Conservation (phyloP, 1,139 yeast genomes). For the Hyphopichia buzzinii region DNA sequence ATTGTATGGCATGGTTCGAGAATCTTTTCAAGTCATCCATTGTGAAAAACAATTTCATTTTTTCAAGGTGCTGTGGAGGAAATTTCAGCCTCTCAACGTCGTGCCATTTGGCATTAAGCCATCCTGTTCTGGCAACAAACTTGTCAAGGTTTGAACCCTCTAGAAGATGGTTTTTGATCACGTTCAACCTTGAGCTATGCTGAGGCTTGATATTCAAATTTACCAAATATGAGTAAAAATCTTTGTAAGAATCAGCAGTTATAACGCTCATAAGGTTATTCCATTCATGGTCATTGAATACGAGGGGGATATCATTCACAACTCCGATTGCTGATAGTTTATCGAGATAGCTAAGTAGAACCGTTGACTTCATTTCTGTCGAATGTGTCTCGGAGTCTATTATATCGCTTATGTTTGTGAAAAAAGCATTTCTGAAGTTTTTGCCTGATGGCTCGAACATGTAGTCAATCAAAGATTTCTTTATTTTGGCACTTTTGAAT, state of each 20-base stretch:
- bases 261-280: conserved; percentile 18
- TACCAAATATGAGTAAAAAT: conserved; percentile 32
- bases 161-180: conserved; percentile 22
- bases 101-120: conserved; percentile 37
- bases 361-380: conserved; percentile 13
- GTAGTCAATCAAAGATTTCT: conserved; percentile 15
- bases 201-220: conserved; percentile 33
- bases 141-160: conserved; percentile 31
- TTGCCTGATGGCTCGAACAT: background rate
- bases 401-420: conserved; percentile 20
- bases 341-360: conserved; percentile 24
- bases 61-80: conserved; percentile 18
- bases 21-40: conserved; percentile 26
- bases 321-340: conserved; percentile 21
- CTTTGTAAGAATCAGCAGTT: conserved; percentile 19
- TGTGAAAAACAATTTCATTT: conserved; percentile 32
- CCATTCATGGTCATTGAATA: conserved; percentile 18
- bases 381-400: conserved; percentile 12
- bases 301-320: conserved; percentile 24
- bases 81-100: conserved; percentile 22
- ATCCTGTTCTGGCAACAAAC: conserved; percentile 38
- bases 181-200: conserved; percentile 12
- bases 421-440: conserved; percentile 16
- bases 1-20: conserved; percentile 21
- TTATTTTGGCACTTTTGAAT: conserved; percentile 21